phyloP scores from a whole-genome alignment of 148 eudicot genomes.

The Rhododendron mucronatum region DNA sequence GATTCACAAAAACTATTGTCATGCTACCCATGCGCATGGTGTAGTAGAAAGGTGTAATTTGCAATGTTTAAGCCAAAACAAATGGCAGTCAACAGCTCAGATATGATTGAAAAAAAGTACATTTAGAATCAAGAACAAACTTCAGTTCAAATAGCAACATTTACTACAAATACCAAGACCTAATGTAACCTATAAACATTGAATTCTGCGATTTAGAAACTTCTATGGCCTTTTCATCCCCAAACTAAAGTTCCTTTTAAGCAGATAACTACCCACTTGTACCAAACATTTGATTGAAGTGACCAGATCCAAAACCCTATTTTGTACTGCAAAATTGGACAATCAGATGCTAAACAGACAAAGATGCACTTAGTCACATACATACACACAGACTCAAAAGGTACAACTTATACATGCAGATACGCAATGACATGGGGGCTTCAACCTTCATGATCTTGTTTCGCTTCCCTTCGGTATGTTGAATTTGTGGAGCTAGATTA shows the following conservation, averaged over 20 bases:
- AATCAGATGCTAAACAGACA: background rate
- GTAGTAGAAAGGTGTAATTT: background rate
- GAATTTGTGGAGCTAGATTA: background rate
- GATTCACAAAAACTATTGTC: background rate
- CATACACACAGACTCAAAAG: background rate
- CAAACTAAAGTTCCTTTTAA: background rate
- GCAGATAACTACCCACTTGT: background rate
- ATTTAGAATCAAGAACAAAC: background rate
- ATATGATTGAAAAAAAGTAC: background rate
- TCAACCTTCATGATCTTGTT: background rate
- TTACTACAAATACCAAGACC: background rate
- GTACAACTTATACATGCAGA: background rate
- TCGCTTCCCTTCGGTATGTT: background rate
- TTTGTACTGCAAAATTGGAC: background rate
- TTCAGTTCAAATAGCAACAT: background rate
- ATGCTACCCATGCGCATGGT: background rate
- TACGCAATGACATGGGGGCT: background rate
- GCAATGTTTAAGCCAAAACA: background rate
- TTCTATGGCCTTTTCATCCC: background rate
- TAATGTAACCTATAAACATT: background rate
- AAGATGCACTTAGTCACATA: background rate
- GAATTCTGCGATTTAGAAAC: background rate
- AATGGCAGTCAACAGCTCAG: background rate
- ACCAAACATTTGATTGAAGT: background rate
- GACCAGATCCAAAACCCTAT: background rate